These are phyloP conservation scores for Lipomyces starkeyi DNA, from an alignment of 805 yeast species.

Conservation along the genomic window DNA sequence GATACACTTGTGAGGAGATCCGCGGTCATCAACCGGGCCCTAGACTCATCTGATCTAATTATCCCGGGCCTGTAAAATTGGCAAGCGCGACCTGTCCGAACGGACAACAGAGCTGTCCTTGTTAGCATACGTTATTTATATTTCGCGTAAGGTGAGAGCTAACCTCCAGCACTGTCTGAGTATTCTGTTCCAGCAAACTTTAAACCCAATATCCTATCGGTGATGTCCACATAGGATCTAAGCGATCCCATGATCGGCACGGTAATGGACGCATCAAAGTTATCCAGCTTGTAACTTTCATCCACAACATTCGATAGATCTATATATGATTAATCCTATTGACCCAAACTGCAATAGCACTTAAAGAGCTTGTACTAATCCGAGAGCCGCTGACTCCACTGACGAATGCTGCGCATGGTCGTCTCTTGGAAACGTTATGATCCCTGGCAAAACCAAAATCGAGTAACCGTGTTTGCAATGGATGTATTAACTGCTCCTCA, in stretches of 20 bases:
- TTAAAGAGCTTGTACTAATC: neutral
- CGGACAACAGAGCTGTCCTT: constrained; percentile 21
- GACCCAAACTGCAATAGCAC: neutral
- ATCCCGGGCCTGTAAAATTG: constrained; percentile 33
- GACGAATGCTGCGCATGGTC: constrained; percentile 21
- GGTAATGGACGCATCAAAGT: constrained; percentile 1
- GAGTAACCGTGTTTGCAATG: constrained; percentile 15
- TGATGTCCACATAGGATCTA: constrained; percentile 6
- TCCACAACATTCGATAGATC: constrained; percentile 15
- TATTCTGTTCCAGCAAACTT: constrained; percentile 29
- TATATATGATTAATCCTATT: neutral
- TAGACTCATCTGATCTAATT: constrained; percentile 21
- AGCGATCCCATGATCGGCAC: constrained; percentile 19
- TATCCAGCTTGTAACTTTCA: constrained; percentile 11
- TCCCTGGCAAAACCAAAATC: constrained; percentile 25
- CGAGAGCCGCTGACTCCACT: constrained; percentile 19
- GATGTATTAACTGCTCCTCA: constrained; percentile 1
- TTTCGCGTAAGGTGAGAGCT: neutral
- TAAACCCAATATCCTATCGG: constrained; percentile 22
- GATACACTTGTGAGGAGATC: constrained; percentile 13
- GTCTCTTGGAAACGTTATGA: neutral
- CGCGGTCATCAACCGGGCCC: constrained; percentile 2
- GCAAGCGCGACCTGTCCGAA: constrained; percentile 15
- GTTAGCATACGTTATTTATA: neutral
- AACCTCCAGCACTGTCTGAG: constrained; percentile 19